phyloP scores from a whole-genome alignment of 495 filamentous ascomycete species.

The Amorphotheca resinae region DNA sequence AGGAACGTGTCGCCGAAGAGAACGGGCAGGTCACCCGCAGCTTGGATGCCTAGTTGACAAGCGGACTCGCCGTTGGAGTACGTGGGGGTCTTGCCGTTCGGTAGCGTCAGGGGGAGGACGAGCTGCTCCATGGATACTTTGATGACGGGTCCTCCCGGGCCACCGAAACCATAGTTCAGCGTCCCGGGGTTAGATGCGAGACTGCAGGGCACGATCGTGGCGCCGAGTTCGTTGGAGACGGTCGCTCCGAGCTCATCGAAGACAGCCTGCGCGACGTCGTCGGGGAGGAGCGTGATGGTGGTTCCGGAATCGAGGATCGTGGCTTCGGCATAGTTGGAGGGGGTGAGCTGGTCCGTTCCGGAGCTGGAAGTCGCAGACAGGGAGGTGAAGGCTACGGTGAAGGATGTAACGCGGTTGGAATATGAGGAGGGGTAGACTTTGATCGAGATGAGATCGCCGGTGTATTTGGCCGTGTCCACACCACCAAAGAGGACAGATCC shows the following conservation, averaged over 20 bases:
- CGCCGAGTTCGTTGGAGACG: constrained; percentile 31
- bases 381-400: constrained; percentile 63
- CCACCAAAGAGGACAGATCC: constrained; percentile 92
- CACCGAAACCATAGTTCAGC: constrained; percentile 63
- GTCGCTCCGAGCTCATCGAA: constrained; percentile 58
- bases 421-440: constrained; percentile 31
- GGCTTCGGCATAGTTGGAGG: constrained; percentile 41
- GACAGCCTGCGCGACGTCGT: constrained; percentile 49
- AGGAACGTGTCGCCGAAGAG: constrained; percentile 95
- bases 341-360: constrained; percentile 37
- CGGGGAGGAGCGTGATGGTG: constrained; percentile 74
- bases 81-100: constrained; percentile 32
- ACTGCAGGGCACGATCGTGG: constrained; percentile 59
- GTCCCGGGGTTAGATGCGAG: constrained; percentile 46
- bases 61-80: constrained; percentile 45
- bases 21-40: constrained; percentile 43
- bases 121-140: constrained; percentile 66
- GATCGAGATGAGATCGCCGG: constrained; percentile 59
- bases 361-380: constrained; percentile 31
- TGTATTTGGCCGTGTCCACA: constrained; percentile 77
- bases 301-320: constrained; percentile 85
- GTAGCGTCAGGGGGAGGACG: constrained; percentile 48
- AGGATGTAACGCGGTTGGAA: constrained; percentile 40
- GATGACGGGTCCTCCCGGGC: constrained; percentile 48
- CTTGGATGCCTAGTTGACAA: constrained; percentile 69